A percentile compares a stretch with the other conserved stretches of the same genome.
Evolutionary conservation across 306 rosid genomes (phyloP).

Genomic region (Acacia melanoxylon): DNA sequence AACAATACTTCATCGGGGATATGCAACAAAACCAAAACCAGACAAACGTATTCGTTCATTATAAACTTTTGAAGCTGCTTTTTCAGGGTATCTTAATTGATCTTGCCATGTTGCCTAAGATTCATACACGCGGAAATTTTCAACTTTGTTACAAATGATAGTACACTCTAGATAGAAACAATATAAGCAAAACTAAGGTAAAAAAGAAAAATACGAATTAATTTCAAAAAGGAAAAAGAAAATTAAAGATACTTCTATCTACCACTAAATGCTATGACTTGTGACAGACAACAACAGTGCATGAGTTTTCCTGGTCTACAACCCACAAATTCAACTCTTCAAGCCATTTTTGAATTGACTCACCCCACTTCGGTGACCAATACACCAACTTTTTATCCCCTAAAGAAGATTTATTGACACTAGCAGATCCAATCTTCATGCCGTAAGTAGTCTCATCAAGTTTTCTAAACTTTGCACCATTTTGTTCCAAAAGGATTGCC

Average conservation of each 20-base stretch:
- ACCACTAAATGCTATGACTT: slow-evolving; percentile 51
- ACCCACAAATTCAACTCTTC: slow-evolving; percentile 65
- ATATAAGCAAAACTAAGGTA: slow-evolving; percentile 19
- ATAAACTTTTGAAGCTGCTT: neutral
- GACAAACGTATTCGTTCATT: neutral
- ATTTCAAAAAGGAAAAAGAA: neutral
- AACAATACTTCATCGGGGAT: too few relatives aligned
- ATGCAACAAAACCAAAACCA: too few relatives aligned
- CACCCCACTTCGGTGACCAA: slow-evolving; percentile 56
- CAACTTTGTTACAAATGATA: slow-evolving; percentile 32
- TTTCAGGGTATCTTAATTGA: neutral
- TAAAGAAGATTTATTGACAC: slow-evolving; percentile 43
- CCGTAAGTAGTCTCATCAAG: slow-evolving; percentile 43
- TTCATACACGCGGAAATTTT: neutral
- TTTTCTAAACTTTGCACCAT: slow-evolving; percentile 28
- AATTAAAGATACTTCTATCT: slow-evolving; percentile 28
- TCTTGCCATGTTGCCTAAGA: neutral
- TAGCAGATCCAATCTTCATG: slow-evolving; percentile 38
- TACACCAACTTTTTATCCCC: slow-evolving; percentile 58
- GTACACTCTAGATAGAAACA: slow-evolving; percentile 27
- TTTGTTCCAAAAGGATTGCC: slow-evolving; percentile 38
- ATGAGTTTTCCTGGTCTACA: slow-evolving; percentile 64
- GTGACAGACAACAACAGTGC: slow-evolving; percentile 83
- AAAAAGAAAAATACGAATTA: neutral
- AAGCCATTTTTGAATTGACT: slow-evolving; percentile 58